Evolutionary conservation across 805 yeast species (phyloP), one percentile per base, ranked within the genome.

Genomic region (Debaryomyces castellii): DNA sequence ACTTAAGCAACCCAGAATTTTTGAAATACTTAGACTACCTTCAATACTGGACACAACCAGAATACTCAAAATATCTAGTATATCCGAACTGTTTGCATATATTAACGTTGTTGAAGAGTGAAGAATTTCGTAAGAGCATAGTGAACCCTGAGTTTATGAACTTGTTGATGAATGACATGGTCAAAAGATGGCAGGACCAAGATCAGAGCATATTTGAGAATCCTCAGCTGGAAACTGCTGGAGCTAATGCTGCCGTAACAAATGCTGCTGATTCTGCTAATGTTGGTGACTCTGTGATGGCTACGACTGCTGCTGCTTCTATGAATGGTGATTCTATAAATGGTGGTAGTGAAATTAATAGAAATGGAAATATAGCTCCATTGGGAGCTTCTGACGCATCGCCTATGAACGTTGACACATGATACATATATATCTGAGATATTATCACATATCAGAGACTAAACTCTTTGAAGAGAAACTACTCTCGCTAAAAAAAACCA

Each of bases 41-140:
- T 42, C 89, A 85, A 59, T 90, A 92, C 71, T 91, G 97, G 97
- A 73, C 84, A 45, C 58, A 74, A 40, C 90, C 90, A 2, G 75
- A 83, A 51, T 85, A 85, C 60, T 79, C 88, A 32, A 79, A 74
- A 66, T 87, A 73, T 66, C 71, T 82, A 53, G 94, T 85, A 17
- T 87, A 89, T 58, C 98, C 99, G 2, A 88, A 92, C 62, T 86
- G 97, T 60, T 73, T 92, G 12, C 94, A 89, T 58, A 78, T 92
- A 25, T 71, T 92, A 49, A 81, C 87, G 17, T 66, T 90, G 45
- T 71, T 83, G 10, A 79, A 78, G 53, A 71, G 67, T 27, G 75
- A 73, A 41, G 74, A 73, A 37, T 82, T 82, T 52, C 67, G 89
- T 45, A 69, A 69, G 44, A 79, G 76, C 49, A 81, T 83, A 2